These are phyloP conservation scores for Circinella minor DNA, from an alignment of 371 early-diverging fungal genomes.

Conservation along the genomic window DNA sequence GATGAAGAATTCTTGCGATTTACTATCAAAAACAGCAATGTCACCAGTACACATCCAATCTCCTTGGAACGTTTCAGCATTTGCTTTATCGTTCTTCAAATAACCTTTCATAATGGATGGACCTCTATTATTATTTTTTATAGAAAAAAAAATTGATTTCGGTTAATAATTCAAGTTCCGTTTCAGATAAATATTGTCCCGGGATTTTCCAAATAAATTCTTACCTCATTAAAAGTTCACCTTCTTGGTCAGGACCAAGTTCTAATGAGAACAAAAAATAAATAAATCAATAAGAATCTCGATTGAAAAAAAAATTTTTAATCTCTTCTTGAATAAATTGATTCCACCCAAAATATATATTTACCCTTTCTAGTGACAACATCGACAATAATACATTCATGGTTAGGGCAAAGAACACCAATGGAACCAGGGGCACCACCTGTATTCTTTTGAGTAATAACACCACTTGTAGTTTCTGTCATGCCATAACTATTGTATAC, in stretches of 20 bases:
- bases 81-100: conserved; percentile 71
- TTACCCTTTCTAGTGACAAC: conserved; percentile 41
- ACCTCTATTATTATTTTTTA: conserved; percentile 46
- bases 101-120: conserved; percentile 56
- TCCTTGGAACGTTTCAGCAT: conserved; percentile 63
- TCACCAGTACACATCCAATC: conserved; percentile 91
- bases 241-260: conserved; percentile 58
- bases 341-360: too few relatives aligned
- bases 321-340: too few relatives aligned
- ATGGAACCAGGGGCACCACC: conserved; percentile 42
- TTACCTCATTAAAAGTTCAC: conserved; percentile 66
- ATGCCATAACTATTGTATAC: conserved; percentile 72
- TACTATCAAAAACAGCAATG: conserved; percentile 65
- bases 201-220: background rate
- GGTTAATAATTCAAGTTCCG: background rate
- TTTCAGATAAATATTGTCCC: too few relatives aligned
- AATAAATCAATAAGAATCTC: background rate
- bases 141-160: background rate
- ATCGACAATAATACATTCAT: conserved; percentile 72
- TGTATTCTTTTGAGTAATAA: conserved; percentile 26
- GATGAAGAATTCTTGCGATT: conserved; percentile 56
- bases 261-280: conserved; percentile 29
- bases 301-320: too few relatives aligned
- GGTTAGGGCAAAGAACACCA: conserved; percentile 72
- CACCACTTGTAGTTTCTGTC: conserved; percentile 65